Conservation (phyloP, 2,329 filamentous ascomycete species). For the Apiospora koreana region DNA sequence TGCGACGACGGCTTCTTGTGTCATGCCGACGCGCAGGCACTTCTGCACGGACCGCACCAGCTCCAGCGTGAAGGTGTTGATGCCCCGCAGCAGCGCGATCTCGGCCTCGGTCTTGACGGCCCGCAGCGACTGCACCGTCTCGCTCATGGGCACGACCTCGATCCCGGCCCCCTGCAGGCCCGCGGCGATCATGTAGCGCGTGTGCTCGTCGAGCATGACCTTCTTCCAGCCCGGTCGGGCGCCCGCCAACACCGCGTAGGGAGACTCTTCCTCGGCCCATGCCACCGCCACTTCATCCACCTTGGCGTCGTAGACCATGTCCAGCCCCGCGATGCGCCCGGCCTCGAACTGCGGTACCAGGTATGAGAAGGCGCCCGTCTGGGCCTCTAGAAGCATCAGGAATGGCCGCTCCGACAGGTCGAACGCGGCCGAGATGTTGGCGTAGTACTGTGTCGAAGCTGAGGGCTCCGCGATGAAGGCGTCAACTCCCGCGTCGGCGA, state of each 20-base stretch:
- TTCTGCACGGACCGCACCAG: slow-evolving; percentile 28
- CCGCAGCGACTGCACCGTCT: slow-evolving; percentile 25
- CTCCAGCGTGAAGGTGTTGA: slow-evolving; percentile 31
- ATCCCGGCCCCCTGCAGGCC: slow-evolving; percentile 27
- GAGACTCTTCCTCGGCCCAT: slow-evolving; percentile 29
- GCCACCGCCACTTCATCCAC: slow-evolving; percentile 22
- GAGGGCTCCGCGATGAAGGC: slow-evolving; percentile 33
- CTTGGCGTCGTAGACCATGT: slow-evolving; percentile 27
- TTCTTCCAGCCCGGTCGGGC: slow-evolving; percentile 20
- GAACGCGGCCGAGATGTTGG: slow-evolving; percentile 25
- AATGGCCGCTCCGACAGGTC: slow-evolving; percentile 31
- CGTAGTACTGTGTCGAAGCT: slow-evolving; percentile 26
- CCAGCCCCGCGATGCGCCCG: slow-evolving; percentile 29
- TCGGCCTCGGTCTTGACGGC: slow-evolving; percentile 30
- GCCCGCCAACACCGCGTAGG: slow-evolving; percentile 26
- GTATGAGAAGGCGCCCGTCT: slow-evolving; percentile 27
- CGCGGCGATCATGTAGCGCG: slow-evolving; percentile 31
- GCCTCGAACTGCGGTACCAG: slow-evolving; percentile 31
- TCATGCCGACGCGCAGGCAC: slow-evolving; percentile 26
- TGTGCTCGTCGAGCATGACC: slow-evolving; percentile 32
- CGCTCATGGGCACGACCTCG: slow-evolving; percentile 30
- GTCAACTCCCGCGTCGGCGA: slow-evolving; percentile 25
- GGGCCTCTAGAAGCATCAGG: slow-evolving; percentile 25
- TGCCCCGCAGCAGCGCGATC: slow-evolving; percentile 27
- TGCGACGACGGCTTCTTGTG: slow-evolving; percentile 27